Evolutionary conservation across 257 asterid genomes (phyloP), one percentile per base, ranked within the genome.

Genomic region (Nicotiana knightiana): DNA sequence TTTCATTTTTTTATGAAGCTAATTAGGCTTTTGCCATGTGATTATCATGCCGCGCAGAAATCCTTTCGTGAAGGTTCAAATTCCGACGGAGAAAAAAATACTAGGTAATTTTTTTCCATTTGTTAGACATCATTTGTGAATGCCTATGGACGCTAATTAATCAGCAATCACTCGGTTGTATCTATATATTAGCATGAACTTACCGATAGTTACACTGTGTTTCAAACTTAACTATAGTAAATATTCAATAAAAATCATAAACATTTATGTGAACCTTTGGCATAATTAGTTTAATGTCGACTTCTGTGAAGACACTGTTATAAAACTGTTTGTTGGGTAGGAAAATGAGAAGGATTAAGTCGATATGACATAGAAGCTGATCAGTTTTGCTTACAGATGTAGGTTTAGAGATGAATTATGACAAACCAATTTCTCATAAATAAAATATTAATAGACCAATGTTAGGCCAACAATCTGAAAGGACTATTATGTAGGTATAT

Each of bases 401-500:
- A 53, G 58, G 58, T 12, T 53, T 6, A 10, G 6, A 3, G 58
- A 53, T 53, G 6, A 53, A 51, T 51, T 51, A 51, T 70, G 43
- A 70, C 77, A 43, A 70, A 18, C 4, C 24, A 57, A 3, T 26
- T 73, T 73, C 39, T 48, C 43, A 48, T 73, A 24, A 63, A 70
- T 76, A 76, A 75, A 35, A 63, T 66, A 84, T 10, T 39, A 30
- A 77, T 68, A 21, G 76, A 66, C 77, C 81, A 84, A 82, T 84
- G 93, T 90, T 91, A 88, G 94, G 94, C 92, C 94, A 91, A 89
- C 92, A 80, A 90, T 89, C 85, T 88, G 88, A 86, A 87, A 85
- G 84, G 83, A 85, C 90, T 88, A 86, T 82, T 79, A 78, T 82
- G 58, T 87, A 70, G 92, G 90, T 87, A 82, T 21, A 21, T 21